phyloP scores from a whole-genome alignment of 2,329 filamentous ascomycete genomes.

The Fusarium udum region DNA sequence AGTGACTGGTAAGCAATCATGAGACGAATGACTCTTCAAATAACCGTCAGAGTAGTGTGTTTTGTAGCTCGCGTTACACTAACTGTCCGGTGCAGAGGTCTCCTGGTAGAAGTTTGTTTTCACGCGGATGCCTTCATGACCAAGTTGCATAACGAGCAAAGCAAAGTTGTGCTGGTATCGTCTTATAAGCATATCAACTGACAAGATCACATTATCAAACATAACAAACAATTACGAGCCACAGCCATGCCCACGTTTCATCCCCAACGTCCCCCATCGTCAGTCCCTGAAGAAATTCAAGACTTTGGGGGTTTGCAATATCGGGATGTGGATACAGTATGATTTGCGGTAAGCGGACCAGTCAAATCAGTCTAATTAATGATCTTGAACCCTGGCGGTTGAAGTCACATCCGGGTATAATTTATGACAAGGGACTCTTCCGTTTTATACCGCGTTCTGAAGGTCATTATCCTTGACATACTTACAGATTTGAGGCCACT shows the following conservation, averaged over 20 bases:
- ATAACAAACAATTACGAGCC: neutral
- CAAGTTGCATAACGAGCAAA: no score
- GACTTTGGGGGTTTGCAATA: constrained; percentile 18
- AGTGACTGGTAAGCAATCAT: neutral
- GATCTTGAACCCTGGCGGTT: neutral
- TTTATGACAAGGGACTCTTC: neutral
- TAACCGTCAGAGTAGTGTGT: no score
- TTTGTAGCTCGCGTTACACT: neutral
- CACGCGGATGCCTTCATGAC: no score
- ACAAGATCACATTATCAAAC: no score
- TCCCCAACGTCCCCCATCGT: neutral
- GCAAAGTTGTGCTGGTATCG: neutral
- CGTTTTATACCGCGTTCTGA: neutral
- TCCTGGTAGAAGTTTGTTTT: neutral
- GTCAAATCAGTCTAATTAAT: neutral
- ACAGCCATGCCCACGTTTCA: neutral
- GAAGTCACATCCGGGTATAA: neutral
- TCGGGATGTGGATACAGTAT: neutral
- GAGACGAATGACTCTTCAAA: no score
- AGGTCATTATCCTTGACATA: neutral
- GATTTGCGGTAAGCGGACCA: constrained; percentile 12
- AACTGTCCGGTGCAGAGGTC: neutral
- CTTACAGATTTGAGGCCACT: neutral
- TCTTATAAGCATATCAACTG: neutral
- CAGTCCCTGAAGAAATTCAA: neutral